phyloP scores from a whole-genome alignment of 106 monocot genomes.

The Dendrobium nobile region DNA sequence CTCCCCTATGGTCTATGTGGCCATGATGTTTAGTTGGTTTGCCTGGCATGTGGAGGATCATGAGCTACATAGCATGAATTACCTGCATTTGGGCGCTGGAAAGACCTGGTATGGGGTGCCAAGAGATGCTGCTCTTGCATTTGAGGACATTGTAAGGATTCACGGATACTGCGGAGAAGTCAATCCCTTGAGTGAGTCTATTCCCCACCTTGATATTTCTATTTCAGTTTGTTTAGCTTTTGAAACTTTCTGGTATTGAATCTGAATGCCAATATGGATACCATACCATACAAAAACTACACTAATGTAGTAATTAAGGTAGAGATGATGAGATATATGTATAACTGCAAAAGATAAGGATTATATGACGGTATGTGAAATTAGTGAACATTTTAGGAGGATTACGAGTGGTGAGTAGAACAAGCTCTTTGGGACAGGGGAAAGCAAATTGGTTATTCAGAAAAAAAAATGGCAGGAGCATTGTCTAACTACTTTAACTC shows the following conservation, averaged over 20 bases:
- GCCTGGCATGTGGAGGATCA: slow-evolving; percentile 96
- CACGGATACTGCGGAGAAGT: slow-evolving; percentile 76
- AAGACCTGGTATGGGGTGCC: slow-evolving; percentile 95
- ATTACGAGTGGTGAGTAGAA: background rate
- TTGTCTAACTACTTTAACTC: background rate
- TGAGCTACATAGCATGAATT: slow-evolving; percentile 86
- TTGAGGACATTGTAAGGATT: slow-evolving; percentile 77
- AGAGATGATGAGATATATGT: background rate
- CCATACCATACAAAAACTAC: background rate
- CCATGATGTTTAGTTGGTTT: slow-evolving; percentile 93
- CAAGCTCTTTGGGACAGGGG: background rate
- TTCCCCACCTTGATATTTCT: background rate
- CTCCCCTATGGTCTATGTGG: slow-evolving; percentile 83
- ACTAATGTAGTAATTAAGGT: background rate
- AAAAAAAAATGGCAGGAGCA: background rate
- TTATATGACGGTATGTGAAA: background rate
- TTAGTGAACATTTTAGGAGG: background rate
- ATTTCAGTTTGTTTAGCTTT: background rate
- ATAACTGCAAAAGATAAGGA: background rate
- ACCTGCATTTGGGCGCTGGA: slow-evolving; percentile 67
- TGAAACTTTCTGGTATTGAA: background rate
- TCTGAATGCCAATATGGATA: background rate
- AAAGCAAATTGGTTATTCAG: background rate
- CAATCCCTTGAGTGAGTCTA: slow-evolving; percentile 62
- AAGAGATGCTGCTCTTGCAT: slow-evolving; percentile 63